Evolutionary conservation across 352 stramenopile genomes (phyloP), one percentile per base, ranked within the genome.

Genomic region (Salisapilia sapeloensis): DNA sequence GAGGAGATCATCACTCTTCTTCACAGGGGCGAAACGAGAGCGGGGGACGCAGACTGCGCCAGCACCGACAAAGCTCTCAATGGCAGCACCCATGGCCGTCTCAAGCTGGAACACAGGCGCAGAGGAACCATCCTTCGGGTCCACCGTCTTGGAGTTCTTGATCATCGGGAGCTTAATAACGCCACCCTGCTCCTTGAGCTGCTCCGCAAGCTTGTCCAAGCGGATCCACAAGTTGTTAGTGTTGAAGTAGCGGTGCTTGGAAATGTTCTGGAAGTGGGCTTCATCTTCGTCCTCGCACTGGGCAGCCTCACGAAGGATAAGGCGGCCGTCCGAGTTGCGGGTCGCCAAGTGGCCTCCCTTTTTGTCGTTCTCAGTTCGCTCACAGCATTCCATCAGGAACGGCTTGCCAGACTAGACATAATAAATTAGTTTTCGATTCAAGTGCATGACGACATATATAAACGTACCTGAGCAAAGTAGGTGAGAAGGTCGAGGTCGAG

Each of bases 301-400:
- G 59, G 87, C 64, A 53, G 53, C 86, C 44, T 89, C 49, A 85
- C 92, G 80, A 33, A 96, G 83, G 38, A 99, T 96, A 35, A 97
- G 90, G 21, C 91, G 92, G 41, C 48, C 42, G 47, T 98, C 93
- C 40, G 93, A 67, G 51, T 59, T 96, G 35, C 74, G 70, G 41
- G 77, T 50, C 5, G 70, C 93, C 26, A 99, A 67, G 62, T 99
- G 94, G 14, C 94, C 94, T 29, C 94, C 94, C 76, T 99, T 99
- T 77, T 99, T 99, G 70, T 99, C 94, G 51, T 96, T 97, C 53
- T 96, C 92, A 20, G 94, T 98, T 45, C 94, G 83, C 51, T 97
- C 84, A 48, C 92, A 98, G 56, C 91, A 97, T 54, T 99, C 93
- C 66, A 94, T 90, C 38, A 87, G 54, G 56, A 90, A 87, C 5